Conservation (phyloP, 1,284 basidiomycete species). For the Papiliotrema laurentii region DNA sequence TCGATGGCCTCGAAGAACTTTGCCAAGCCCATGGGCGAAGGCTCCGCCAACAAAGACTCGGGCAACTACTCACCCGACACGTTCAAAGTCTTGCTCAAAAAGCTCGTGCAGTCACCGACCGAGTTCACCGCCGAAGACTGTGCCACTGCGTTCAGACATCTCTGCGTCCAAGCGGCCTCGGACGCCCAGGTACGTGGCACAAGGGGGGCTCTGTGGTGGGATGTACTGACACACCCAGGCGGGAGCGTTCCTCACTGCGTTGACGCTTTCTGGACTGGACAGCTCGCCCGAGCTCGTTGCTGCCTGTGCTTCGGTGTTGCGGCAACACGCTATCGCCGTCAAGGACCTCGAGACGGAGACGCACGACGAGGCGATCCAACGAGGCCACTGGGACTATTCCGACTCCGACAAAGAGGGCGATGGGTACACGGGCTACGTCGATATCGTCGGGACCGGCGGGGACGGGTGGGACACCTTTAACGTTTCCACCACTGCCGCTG, state of each 20-base stretch:
- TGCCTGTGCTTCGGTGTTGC: slow-evolving; percentile 69
- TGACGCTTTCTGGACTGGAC: slow-evolving; percentile 72
- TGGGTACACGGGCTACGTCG: slow-evolving; percentile 48
- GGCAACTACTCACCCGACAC: slow-evolving; percentile 52
- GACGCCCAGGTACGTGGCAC: slow-evolving; percentile 42
- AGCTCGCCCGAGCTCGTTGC: slow-evolving; percentile 67
- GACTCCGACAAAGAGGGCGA: slow-evolving; percentile 44
- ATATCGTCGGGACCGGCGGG: slow-evolving; percentile 77
- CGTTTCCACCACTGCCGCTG: slow-evolving; percentile 89
- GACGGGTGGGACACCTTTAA: slow-evolving; percentile 98
- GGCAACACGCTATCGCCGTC: slow-evolving; percentile 57
- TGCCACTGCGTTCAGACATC: slow-evolving; percentile 63
- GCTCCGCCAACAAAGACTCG: neutral
- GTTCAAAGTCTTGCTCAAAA: slow-evolving; percentile 70
- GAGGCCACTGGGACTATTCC: slow-evolving; percentile 44
- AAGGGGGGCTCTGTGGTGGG: neutral
- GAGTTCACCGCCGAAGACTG: slow-evolving; percentile 70
- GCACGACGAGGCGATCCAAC: slow-evolving; percentile 10
- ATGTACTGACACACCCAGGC: slow-evolving; percentile 53
- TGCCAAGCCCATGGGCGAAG: slow-evolving; percentile 2
- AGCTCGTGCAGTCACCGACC: slow-evolving; percentile 70
- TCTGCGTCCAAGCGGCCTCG: slow-evolving; percentile 65
- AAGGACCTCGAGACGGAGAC: slow-evolving; percentile 48
- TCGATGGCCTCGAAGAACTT: slow-evolving; percentile 6
- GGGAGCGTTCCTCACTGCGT: slow-evolving; percentile 75